These are phyloP conservation scores for Candida sojae DNA, from an alignment of 1,139 yeast species.

Conservation along the genomic window DNA sequence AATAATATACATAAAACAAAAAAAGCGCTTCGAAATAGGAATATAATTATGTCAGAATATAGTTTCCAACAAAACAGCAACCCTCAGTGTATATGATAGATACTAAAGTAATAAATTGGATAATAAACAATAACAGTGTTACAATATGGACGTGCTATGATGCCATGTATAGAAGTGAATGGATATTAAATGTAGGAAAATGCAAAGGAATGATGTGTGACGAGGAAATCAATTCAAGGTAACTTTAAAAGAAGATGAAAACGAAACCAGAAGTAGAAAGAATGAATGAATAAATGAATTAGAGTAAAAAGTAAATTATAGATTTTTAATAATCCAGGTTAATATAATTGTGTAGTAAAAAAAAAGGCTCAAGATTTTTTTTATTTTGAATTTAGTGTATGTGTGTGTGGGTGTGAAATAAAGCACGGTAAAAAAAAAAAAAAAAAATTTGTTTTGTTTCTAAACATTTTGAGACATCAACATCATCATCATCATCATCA, in stretches of 20 bases:
- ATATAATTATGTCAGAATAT: background rate
- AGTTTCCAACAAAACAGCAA: too few species aligned
- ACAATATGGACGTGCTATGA: too few species aligned
- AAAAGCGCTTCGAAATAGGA: background rate
- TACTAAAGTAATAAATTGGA: too few species aligned
- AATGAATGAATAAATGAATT: background rate
- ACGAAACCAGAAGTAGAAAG: background rate
- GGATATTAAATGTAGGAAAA: too few species aligned
- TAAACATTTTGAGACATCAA: background rate
- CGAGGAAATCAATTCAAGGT: too few species aligned
- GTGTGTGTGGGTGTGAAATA: background rate
- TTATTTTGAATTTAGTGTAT: too few species aligned
- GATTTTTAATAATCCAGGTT: too few species aligned
- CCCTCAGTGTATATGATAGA: too few species aligned
- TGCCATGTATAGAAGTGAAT: too few species aligned
- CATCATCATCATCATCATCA: background rate
- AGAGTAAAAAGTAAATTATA: background rate
- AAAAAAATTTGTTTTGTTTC: background rate
- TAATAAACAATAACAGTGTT: too few species aligned
- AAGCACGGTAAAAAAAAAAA: background rate
- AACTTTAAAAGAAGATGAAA: background rate
- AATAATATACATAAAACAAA: background rate
- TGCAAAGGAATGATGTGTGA: too few species aligned
- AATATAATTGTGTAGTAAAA: background rate
- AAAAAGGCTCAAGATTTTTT: too few species aligned